Conservation (phyloP, 116 monocot genomes). For the Trichopus zeylanicus region DNA sequence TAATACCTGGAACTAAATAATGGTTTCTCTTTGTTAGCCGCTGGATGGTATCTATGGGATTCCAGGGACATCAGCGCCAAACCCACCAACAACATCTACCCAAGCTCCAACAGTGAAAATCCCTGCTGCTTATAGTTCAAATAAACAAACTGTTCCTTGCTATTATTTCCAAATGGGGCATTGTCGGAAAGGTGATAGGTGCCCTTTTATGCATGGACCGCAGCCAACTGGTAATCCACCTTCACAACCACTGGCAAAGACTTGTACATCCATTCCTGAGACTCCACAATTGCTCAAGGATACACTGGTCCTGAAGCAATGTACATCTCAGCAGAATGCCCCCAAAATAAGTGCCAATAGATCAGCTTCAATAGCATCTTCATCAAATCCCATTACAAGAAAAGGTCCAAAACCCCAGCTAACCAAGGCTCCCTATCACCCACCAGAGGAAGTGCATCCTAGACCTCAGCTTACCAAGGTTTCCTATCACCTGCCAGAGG, state of each 20-base stretch:
- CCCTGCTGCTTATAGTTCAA: conserved; percentile 13
- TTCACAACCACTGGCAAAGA: not conserved
- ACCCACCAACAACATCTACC: not conserved
- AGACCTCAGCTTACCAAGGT: not conserved
- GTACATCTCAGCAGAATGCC: not conserved
- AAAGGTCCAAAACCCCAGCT: no score
- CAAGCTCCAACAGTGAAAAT: conserved; percentile 1
- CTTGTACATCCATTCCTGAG: not conserved
- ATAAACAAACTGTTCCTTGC: conserved; percentile 46
- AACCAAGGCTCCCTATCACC: not conserved
- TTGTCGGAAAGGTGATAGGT: conserved; percentile 58
- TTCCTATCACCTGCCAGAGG: not conserved
- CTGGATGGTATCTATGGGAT: conserved; percentile 35
- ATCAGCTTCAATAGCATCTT: not conserved
- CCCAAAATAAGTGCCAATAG: not conserved
- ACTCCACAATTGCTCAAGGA: not conserved
- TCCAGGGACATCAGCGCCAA: conserved; percentile 5
- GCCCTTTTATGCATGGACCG: conserved; percentile 50
- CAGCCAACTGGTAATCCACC: conserved; percentile 6
- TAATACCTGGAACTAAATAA: no score
- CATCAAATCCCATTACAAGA: not conserved
- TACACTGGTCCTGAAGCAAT: not conserved
- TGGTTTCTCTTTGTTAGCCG: conserved; percentile 37
- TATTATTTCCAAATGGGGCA: conserved; percentile 58
- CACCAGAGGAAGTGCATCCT: not conserved